Conservation (phyloP, 1,284 basidiomycete genomes). For the Mycena sp. region DNA sequence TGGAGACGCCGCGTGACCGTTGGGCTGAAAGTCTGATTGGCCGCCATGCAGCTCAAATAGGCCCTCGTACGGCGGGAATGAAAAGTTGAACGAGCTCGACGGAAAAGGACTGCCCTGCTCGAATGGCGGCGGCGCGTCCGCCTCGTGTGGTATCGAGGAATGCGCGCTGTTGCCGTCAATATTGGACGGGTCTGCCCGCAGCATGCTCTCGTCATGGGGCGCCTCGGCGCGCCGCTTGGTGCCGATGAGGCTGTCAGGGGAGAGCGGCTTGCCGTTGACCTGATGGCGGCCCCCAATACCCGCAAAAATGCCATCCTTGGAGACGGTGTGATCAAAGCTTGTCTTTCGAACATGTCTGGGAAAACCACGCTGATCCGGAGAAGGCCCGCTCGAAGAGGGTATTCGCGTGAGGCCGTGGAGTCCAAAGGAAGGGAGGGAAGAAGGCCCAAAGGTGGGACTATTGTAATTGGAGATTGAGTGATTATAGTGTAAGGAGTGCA, state of each 20-base stretch:
- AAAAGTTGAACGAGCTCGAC: constrained; percentile 81
- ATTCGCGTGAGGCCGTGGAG: constrained; percentile 62
- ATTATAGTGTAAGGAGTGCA: constrained; percentile 48
- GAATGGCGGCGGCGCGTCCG: constrained; percentile 42
- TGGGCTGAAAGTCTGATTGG: constrained; percentile 34
- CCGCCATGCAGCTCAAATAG: constrained; percentile 37
- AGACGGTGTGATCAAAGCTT: constrained; percentile 90
- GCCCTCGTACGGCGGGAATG: constrained; percentile 72
- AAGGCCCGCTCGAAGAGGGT: constrained; percentile 44
- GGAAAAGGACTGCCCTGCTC: constrained; percentile 68
- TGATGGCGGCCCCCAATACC: constrained; percentile 76
- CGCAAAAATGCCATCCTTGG: constrained; percentile 67
- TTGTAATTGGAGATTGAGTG: constrained; percentile 55
- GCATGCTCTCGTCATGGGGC: constrained; percentile 77
- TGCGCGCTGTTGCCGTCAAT: constrained; percentile 50
- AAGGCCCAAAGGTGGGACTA: constrained; percentile 67
- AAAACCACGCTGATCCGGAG: constrained; percentile 66
- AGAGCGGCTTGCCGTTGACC: constrained; percentile 77
- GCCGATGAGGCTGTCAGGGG: constrained; percentile 68
- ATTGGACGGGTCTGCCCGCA: constrained; percentile 79
- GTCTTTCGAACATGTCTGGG: constrained; percentile 89
- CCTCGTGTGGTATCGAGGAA: constrained; percentile 37
- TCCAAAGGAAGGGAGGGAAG: constrained; percentile 72
- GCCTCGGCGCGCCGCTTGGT: constrained; percentile 81
- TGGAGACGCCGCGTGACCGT: constrained; percentile 1